phyloP scores from a whole-genome alignment of 495 filamentous ascomycete species.

The Penicillium ochrochloron region DNA sequence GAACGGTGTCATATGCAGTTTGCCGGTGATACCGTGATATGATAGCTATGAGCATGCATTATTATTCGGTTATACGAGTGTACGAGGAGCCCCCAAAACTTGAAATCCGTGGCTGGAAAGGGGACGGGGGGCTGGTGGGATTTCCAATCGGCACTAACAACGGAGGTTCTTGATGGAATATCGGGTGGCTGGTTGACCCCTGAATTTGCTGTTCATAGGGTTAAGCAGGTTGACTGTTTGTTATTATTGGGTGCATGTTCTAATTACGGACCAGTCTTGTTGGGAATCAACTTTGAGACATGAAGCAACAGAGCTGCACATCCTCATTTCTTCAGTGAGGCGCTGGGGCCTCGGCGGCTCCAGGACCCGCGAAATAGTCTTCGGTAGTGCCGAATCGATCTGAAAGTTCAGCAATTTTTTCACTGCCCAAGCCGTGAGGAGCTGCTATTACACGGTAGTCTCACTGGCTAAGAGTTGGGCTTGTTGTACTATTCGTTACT shows the following conservation, averaged over 20 bases:
- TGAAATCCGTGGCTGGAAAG: not conserved
- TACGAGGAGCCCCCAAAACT: not conserved
- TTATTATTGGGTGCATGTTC: too few species aligned
- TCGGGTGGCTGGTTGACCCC: not conserved
- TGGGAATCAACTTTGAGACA: not conserved
- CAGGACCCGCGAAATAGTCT: constrained; percentile 1
- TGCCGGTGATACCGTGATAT: not conserved
- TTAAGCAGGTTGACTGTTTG: too few species aligned
- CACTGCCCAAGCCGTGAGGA: not conserved
- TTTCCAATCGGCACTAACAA: constrained; percentile 2
- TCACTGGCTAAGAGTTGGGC: not conserved
- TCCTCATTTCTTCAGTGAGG: constrained; percentile 11
- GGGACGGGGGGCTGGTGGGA: constrained; percentile 4
- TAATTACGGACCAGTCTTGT: not conserved
- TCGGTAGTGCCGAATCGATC: constrained; percentile 1
- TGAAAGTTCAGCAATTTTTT: not conserved
- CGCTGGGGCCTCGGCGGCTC: constrained; percentile 5
- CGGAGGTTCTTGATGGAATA: not conserved
- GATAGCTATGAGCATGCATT: too few species aligned
- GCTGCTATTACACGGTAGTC: not conserved
- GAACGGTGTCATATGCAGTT: not conserved
- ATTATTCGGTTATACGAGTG: not conserved
- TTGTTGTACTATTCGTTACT: not conserved
- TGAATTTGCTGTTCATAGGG: not conserved
- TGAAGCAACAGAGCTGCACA: constrained; percentile 9